These are phyloP conservation scores for Hypholoma sublateritium DNA, from an alignment of 768 basidiomycete genomes.

Conservation along the genomic window DNA sequence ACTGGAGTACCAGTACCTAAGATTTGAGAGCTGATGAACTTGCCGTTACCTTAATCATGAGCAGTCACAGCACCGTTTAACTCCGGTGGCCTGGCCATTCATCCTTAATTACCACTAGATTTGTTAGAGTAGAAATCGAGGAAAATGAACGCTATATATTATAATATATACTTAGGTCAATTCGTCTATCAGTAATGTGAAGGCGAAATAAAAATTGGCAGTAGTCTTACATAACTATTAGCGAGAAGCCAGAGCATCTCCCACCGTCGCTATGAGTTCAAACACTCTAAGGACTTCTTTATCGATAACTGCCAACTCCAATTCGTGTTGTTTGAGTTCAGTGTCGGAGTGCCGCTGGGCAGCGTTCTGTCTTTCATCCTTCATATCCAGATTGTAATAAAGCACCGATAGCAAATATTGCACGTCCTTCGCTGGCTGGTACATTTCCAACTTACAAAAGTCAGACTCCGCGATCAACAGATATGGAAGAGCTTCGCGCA, in stretches of 20 bases:
- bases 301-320: slow-evolving; percentile 47
- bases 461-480: slow-evolving; percentile 67
- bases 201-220: neutral
- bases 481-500: slow-evolving; percentile 60
- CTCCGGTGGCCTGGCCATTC: too few relatives aligned
- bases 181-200: neutral
- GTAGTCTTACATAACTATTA: slow-evolving; percentile 4
- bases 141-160: too few relatives aligned
- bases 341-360: slow-evolving; percentile 49
- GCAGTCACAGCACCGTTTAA: too few relatives aligned
- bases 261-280: slow-evolving; percentile 58
- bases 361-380: slow-evolving; percentile 52
- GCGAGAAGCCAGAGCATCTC: slow-evolving; percentile 49
- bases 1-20: too few relatives aligned
- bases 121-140: too few relatives aligned
- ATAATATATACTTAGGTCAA: neutral
- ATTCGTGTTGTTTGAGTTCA: slow-evolving; percentile 35
- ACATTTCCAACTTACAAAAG: slow-evolving; percentile 58
- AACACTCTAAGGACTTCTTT: slow-evolving; percentile 54
- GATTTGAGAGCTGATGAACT: too few relatives aligned
- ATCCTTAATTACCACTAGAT: too few relatives aligned
- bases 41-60: too few relatives aligned
- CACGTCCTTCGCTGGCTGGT: slow-evolving; percentile 60
- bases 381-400: slow-evolving; percentile 67
- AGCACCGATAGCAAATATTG: slow-evolving; percentile 72